Conservation (phyloP, 371 early-diverging fungal genomes). For the Mortierella sp. region DNA sequence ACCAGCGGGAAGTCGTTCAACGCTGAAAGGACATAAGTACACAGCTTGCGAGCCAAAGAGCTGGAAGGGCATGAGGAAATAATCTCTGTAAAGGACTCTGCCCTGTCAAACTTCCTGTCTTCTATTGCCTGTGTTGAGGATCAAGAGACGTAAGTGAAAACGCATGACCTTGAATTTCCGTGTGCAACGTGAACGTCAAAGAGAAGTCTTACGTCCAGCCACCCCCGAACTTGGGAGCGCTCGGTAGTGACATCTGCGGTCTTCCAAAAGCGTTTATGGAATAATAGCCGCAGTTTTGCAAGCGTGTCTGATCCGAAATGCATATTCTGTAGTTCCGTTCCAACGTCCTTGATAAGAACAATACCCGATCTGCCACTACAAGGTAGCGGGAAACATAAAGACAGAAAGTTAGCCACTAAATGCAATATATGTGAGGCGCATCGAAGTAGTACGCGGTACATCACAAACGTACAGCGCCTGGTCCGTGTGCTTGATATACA, state of each 20-base stretch:
- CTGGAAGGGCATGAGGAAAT: neutral
- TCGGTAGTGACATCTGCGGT: slow-evolving; percentile 13
- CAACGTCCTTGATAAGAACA: slow-evolving; percentile 15
- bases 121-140: slow-evolving; percentile 7
- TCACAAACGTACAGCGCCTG: no score
- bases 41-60: slow-evolving; percentile 2
- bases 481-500: no score
- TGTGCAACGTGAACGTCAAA: neutral
- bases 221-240: slow-evolving; percentile 19
- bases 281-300: slow-evolving; percentile 14
- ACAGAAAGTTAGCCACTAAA: no score
- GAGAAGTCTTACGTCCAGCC: slow-evolving; percentile 32
- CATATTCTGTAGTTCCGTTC: slow-evolving; percentile 13
- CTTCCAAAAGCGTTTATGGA: slow-evolving; percentile 15
- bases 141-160: neutral
- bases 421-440: no score
- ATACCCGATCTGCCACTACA: slow-evolving; percentile 29
- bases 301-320: slow-evolving; percentile 28
- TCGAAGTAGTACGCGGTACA: no score
- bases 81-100: neutral
- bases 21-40: slow-evolving; percentile 4
- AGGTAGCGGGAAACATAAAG: slow-evolving; percentile 10
- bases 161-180: neutral
- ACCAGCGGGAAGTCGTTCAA: slow-evolving; percentile 5
- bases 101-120: slow-evolving; percentile 9